Conservation (phyloP, 148 eudicot genomes). For the Chenopodium formosanum region DNA sequence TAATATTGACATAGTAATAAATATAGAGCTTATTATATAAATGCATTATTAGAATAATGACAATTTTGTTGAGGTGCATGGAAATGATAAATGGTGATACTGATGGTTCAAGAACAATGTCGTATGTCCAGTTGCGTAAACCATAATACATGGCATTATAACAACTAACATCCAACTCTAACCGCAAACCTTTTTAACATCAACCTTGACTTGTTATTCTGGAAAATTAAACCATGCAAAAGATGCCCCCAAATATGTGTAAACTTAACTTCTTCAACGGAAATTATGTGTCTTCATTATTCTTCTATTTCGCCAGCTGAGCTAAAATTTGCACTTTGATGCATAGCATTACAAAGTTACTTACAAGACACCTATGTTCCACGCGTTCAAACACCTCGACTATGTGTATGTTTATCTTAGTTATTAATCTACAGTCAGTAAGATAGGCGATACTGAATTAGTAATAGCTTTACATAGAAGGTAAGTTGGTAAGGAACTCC, state of each 20-base stretch:
- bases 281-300: background rate
- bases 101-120: no score
- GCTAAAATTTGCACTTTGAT: background rate
- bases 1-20: no score
- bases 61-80: no score
- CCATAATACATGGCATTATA: background rate
- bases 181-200: background rate
- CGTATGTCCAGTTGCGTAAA: background rate
- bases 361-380: background rate
- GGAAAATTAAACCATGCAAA: background rate
- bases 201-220: background rate
- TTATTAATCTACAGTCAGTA: no score
- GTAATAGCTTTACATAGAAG: no score
- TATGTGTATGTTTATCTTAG: background rate
- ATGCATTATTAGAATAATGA: no score
- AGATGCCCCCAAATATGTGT: background rate
- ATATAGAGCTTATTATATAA: no score
- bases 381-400: background rate
- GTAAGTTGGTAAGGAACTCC: background rate
- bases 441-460: no score
- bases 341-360: background rate
- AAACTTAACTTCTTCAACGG: background rate
- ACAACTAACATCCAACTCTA: background rate
- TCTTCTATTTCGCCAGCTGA: background rate
- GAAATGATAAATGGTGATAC: no score